Base-by-base conservation (phyloP, 768 basidiomycete genomes). In the Psilocybe azurescens region DNA sequence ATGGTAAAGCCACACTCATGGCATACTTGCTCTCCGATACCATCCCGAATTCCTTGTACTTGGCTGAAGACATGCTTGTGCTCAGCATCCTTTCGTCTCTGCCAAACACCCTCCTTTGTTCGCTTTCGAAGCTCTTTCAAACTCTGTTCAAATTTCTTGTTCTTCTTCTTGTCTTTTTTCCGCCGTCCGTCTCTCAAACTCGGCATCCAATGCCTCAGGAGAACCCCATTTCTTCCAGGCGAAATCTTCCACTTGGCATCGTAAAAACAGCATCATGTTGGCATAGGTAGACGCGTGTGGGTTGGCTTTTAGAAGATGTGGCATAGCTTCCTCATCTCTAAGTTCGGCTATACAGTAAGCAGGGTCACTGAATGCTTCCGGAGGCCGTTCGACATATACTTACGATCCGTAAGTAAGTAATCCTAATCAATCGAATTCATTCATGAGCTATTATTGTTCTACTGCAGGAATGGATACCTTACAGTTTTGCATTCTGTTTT, bases 201-300 rank as follows among this genome's bases (percentile, higher is more conserved):
- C 97, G 5, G 82, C 84, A 69, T 99, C 97, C 52, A 99, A 75
- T 9, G 87, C 94, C 73, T 97, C 95, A 8, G 93, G 84, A 1
- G 94, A 93, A 0, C 95, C 96, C 97, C 97, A 99, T 76, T 99
- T 99, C 72, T 93, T 89, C 91, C 90, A 97, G 4, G 97, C 97
- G 75, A 96, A 98, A 49, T 89, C 93, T 74, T 99, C 97, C 1
- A 97, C 94, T 74, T 99, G 97, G 70, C 81, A 90, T 36, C 97
- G 88, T 4, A 98, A 81, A 77, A 92, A 99, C 20, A 99, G 83
- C 97, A 99, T 99, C 97, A 99, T 99, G 80, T 99, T 99, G 41
- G 93, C 92, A 72, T 93, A 99, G 0, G 94, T 96, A 10, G 95
- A 91, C 65, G 93, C 91, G 78, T 97, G 95, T 3, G 94, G 96